Percentiles rank a stretch among this genome's conserved stretches.
These are phyloP conservation scores for Leptographium procerum DNA, from an alignment of 2,329 filamentous ascomycete species.

Conservation along the genomic window DNA sequence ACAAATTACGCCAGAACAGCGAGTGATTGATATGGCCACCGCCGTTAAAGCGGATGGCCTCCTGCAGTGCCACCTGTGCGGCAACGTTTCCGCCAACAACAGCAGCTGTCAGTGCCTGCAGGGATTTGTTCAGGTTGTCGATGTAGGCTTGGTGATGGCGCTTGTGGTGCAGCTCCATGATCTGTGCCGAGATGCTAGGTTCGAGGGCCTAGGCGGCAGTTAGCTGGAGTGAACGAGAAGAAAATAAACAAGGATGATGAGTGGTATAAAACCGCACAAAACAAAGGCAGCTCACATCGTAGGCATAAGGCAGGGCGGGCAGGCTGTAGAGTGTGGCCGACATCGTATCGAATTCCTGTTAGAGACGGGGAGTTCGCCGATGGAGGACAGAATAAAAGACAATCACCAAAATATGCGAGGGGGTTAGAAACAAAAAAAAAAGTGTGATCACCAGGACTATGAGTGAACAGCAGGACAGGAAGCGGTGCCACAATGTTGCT, in stretches of 20 bases:
- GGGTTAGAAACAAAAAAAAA: too few relatives aligned
- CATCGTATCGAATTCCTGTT: too few relatives aligned
- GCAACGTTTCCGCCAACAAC: slow-evolving; percentile 42
- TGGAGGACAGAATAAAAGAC: too few relatives aligned
- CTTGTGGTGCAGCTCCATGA: slow-evolving; percentile 93
- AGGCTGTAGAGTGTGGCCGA: slow-evolving; percentile 16
- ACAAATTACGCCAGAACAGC: slow-evolving; percentile 61
- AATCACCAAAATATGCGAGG: too few relatives aligned
- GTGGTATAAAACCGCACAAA: neutral
- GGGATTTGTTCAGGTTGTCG: slow-evolving; percentile 72
- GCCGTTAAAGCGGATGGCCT: slow-evolving; percentile 56
- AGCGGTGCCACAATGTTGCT: neutral
- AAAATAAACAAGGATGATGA: slow-evolving; percentile 27
- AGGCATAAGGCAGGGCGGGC: slow-evolving; percentile 20
- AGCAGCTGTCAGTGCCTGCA: slow-evolving; percentile 56
- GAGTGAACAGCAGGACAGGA: neutral
- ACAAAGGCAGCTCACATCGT: slow-evolving; percentile 17
- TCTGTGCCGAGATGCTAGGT: slow-evolving; percentile 64
- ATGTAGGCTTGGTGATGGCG: slow-evolving; percentile 95
- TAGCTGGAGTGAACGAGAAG: neutral
- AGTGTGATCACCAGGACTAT: too few relatives aligned
- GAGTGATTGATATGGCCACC: slow-evolving; percentile 57
- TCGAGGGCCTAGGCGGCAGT: slow-evolving; percentile 39
- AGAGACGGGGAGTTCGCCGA: too few relatives aligned
- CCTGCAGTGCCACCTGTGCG: slow-evolving; percentile 49